These are phyloP conservation scores for Cryptosporidium ubiquitum DNA, from an alignment of 169 alveolate species.

Conservation along the genomic window DNA sequence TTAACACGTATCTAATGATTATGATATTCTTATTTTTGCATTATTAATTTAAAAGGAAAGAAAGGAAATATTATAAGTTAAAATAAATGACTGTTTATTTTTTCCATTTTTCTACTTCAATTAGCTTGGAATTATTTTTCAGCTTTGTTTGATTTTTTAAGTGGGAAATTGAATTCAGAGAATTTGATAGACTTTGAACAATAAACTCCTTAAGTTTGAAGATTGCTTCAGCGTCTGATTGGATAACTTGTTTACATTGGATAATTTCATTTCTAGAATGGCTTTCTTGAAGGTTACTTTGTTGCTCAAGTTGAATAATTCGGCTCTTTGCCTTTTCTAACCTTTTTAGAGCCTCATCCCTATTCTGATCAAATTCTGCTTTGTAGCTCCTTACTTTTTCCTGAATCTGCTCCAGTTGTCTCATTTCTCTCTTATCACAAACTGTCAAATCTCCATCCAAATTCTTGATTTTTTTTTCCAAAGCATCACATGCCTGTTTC, in stretches of 20 bases:
- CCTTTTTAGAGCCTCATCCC: conserved; percentile 66
- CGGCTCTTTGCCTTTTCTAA: conserved; percentile 61
- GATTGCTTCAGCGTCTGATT: conserved; percentile 55
- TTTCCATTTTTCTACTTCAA: conserved; percentile 22
- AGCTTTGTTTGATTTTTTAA: conserved; percentile 35
- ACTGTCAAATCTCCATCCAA: conserved; percentile 62
- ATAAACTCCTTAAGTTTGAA: conserved; percentile 35
- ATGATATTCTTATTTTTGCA: not conserved
- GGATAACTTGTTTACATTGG: conserved; percentile 70
- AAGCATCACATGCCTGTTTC: conserved; percentile 72
- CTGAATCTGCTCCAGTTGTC: conserved; percentile 67
- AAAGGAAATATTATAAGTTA: not conserved
- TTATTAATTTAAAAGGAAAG: not conserved
- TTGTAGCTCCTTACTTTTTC: conserved; percentile 62
- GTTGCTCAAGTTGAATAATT: conserved; percentile 52
- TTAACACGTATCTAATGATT: not conserved
- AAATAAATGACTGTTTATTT: too few relatives aligned
- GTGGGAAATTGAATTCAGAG: conserved; percentile 19
- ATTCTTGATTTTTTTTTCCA: conserved; percentile 61
- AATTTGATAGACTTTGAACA: conserved; percentile 6
- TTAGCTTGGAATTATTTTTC: conserved; percentile 27
- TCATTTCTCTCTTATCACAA: conserved; percentile 71
- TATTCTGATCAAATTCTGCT: conserved; percentile 44
- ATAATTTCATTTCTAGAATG: conserved; percentile 44
- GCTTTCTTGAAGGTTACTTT: conserved; percentile 12